A percentile compares a stretch with the other conserved stretches of the same genome.
These are phyloP conservation scores for Pichia sp. DNA, from an alignment of 1,139 yeast species.

Conservation along the genomic window DNA sequence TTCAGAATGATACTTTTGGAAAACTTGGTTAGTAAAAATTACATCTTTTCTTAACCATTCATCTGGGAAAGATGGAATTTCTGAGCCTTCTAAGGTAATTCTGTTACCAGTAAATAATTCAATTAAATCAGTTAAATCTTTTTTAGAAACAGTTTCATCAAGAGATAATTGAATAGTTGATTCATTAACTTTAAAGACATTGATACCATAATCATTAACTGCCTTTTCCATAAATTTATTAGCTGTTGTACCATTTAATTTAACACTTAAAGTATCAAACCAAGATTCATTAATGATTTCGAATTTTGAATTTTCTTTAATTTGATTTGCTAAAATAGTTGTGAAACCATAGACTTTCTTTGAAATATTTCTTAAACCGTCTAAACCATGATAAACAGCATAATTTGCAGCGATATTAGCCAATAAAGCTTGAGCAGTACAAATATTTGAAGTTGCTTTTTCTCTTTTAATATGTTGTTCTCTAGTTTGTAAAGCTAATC, in stretches of 20 bases:
- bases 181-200: constrained; percentile 64
- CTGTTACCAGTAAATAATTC: constrained; percentile 46
- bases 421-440: constrained; percentile 94
- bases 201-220: constrained; percentile 56
- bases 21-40: constrained; percentile 68
- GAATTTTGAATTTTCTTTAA: constrained; percentile 40
- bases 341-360: constrained; percentile 72
- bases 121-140: constrained; percentile 55
- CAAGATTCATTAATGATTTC: constrained; percentile 47
- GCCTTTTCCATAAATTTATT: constrained; percentile 55
- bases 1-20: constrained; percentile 86
- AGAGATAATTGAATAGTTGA: constrained; percentile 64
- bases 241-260: constrained; percentile 45
- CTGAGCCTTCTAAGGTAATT: constrained; percentile 21
- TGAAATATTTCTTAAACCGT: constrained; percentile 80
- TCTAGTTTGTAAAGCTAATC: constrained; percentile 94
- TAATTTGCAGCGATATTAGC: constrained; percentile 96
- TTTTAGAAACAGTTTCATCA: constrained; percentile 74
- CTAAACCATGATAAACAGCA: constrained; percentile 94
- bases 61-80: constrained; percentile 47
- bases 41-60: constrained; percentile 55
- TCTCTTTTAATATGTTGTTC: constrained; percentile 97
- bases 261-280: constrained; percentile 84
- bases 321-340: constrained; percentile 57
- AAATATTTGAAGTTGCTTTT: constrained; percentile 94